phyloP scores from a whole-genome alignment of 192 early-diverging fungal genomes.

The Glomus cerebriforme region DNA sequence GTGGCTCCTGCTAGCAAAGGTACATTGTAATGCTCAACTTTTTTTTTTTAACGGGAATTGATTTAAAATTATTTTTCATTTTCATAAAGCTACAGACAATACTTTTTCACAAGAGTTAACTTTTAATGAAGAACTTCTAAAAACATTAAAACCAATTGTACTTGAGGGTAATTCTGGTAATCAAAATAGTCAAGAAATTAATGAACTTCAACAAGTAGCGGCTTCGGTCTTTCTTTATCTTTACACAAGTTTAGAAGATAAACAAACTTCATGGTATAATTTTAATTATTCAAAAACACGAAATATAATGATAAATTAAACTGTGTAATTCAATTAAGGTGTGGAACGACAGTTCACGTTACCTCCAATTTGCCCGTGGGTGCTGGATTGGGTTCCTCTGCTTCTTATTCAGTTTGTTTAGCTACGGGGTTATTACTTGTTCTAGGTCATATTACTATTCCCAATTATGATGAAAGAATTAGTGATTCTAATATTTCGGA shows the following conservation, averaged over 20 bases:
- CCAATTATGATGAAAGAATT: neutral
- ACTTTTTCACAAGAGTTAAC: neutral
- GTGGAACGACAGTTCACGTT: slow-evolving; percentile 63
- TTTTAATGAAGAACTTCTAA: slow-evolving; percentile 8
- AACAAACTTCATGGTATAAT: slow-evolving; percentile 20
- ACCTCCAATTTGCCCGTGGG: slow-evolving; percentile 85
- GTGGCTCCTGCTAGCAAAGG: neutral
- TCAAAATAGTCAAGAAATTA: neutral
- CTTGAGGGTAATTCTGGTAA: neutral
- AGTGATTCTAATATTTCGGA: slow-evolving; percentile 31
- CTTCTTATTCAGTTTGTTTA: slow-evolving; percentile 81
- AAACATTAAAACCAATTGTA: neutral
- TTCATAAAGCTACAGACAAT: neutral
- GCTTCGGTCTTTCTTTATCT: slow-evolving; percentile 23
- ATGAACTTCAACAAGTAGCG: slow-evolving; percentile 2
- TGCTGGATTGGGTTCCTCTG: slow-evolving; percentile 95
- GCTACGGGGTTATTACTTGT: slow-evolving; percentile 73
- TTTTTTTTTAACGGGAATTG: neutral
- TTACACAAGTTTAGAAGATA: neutral
- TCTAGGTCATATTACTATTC: slow-evolving; percentile 44
- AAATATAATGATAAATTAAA: neutral
- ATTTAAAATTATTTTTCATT: neutral
- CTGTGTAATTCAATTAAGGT: neutral
- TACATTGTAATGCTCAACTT: neutral
- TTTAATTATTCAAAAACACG: neutral